Evolutionary conservation across 2,329 filamentous ascomycete species (phyloP), one percentile per base, ranked within the genome.

Genomic region (Meredithiella fracta): DNA sequence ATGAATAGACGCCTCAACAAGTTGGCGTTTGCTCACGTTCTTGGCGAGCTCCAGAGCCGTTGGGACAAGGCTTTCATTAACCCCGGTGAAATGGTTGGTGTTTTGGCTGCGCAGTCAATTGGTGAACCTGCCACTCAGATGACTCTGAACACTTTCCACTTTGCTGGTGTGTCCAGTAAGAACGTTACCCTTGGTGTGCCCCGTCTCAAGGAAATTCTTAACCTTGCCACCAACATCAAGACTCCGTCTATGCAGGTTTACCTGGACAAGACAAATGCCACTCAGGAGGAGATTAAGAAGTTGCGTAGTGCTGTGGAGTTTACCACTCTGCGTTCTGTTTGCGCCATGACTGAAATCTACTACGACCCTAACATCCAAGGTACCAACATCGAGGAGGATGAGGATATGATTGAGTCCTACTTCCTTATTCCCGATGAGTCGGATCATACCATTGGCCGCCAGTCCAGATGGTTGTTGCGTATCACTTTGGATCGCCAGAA

Each of bases 141-240:
- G 92, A 98, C 92, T 1, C 73, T 98, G 59, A 98, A 98, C 73
- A 98, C 92, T 23, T 98, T 98, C 85, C 92, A 98, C 76, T 98
- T 98, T 69, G 90, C 92, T 69, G 92, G 92, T 95, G 89, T 98
- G 59, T 95, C 94, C 38, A 95, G 91, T 23, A 98, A 98, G 83
- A 98, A 98, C 76, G 91, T 98, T 56, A 98, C 92, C 0, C 83
- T 98, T 51, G 92, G 92, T 88, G 92, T 98, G 47, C 92, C 92
- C 47, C 91, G 92, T 82, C 80, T 98, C 52, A 98, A 98, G 78
- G 92, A 98, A 73, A 98, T 98, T 80, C 77, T 98, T 58, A 98
- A 98, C 68, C 82, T 98, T 58, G 92, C 94, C 0, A 90, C 85
- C 63, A 94, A 97, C 70, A 96, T 98, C 74, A 98, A 97, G 76